Percentiles rank a stretch among this genome's conserved stretches.
These are phyloP conservation scores for Multifurca ochricompacta DNA, from an alignment of 768 basidiomycete species.

Conservation along the genomic window DNA sequence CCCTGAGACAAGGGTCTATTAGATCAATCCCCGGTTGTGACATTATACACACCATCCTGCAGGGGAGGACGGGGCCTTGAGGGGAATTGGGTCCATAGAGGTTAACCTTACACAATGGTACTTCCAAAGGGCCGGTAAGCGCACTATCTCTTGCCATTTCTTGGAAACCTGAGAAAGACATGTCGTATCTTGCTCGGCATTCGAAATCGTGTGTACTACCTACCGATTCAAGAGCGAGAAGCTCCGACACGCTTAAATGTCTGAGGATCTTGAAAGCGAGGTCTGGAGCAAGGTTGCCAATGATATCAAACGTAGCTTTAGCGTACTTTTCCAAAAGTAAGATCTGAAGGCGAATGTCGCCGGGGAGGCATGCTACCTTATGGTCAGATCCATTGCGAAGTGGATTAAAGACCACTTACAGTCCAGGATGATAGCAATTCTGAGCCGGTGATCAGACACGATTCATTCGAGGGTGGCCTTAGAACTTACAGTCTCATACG, in stretches of 20 bases:
- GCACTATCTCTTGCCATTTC: constrained; percentile 37
- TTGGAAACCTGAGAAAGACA: constrained; percentile 32
- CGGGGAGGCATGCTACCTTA: constrained; percentile 62
- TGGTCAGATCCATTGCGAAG: constrained; percentile 10
- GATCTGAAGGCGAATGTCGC: constrained; percentile 80
- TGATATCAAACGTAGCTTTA: constrained; percentile 73
- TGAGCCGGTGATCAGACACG: constrained; percentile 21
- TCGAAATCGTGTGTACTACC: constrained; percentile 19
- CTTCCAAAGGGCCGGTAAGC: constrained; percentile 69
- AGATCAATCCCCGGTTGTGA: background rate
- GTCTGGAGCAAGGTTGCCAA: constrained; percentile 62
- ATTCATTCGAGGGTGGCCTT: constrained; percentile 15
- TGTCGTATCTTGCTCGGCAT: background rate
- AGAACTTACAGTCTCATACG: constrained; percentile 63
- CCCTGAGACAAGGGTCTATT: constrained; percentile 30
- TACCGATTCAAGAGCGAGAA: constrained; percentile 53
- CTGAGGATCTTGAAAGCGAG: constrained; percentile 58
- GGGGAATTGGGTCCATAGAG: constrained; percentile 57
- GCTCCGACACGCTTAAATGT: constrained; percentile 48
- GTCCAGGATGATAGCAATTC: constrained; percentile 57
- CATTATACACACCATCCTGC: constrained; percentile 54
- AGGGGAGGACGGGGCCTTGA: constrained; percentile 52
- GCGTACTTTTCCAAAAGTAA: constrained; percentile 78
- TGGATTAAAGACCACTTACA: constrained; percentile 31
- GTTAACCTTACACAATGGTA: constrained; percentile 71